Conservation (phyloP, 208 protist genomes). For the Wallacemonas collosoma region DNA sequence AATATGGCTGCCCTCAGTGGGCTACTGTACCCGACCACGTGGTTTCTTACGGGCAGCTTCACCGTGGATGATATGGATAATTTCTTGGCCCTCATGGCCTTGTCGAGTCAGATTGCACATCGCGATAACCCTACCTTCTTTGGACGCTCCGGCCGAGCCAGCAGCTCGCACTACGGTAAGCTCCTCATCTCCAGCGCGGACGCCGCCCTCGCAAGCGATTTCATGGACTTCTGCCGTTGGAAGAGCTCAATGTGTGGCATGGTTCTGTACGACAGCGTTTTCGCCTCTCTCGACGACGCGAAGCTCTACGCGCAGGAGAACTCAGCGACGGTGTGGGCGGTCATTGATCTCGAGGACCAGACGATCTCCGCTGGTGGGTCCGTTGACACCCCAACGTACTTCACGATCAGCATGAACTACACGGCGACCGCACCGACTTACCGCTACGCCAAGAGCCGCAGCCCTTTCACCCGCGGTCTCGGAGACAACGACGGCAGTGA, state of each 20-base stretch:
- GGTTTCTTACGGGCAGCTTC: conserved; percentile 38
- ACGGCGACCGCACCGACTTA: conserved; percentile 74
- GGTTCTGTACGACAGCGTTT: conserved; percentile 47
- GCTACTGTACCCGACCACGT: conserved; percentile 35
- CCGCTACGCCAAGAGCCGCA: conserved; percentile 30
- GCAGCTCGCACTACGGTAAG: conserved; percentile 68
- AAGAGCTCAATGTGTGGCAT: conserved; percentile 50
- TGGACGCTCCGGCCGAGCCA: conserved; percentile 37
- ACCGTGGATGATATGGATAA: conserved; percentile 50
- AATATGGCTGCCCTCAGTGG: conserved; percentile 12
- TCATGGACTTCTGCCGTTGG: conserved; percentile 50
- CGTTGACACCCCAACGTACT: conserved; percentile 26
- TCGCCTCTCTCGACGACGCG: conserved; percentile 46
- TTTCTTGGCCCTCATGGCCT: conserved; percentile 56
- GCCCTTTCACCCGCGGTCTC: conserved; percentile 43
- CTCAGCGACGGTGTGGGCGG: conserved; percentile 69
- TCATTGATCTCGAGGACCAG: conserved; percentile 51
- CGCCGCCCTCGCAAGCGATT: conserved; percentile 29
- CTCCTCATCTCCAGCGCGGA: conserved; percentile 62
- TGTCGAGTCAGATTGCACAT: conserved; percentile 37
- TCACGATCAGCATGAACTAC: conserved; percentile 91
- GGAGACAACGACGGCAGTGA: conserved; percentile 28
- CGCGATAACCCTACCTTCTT: conserved; percentile 51
- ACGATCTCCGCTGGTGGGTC: conserved; percentile 18
- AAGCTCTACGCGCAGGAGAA: conserved; percentile 52